These are phyloP conservation scores for Naematelia aurantialba DNA, from an alignment of 768 basidiomycete genomes.

Conservation along the genomic window DNA sequence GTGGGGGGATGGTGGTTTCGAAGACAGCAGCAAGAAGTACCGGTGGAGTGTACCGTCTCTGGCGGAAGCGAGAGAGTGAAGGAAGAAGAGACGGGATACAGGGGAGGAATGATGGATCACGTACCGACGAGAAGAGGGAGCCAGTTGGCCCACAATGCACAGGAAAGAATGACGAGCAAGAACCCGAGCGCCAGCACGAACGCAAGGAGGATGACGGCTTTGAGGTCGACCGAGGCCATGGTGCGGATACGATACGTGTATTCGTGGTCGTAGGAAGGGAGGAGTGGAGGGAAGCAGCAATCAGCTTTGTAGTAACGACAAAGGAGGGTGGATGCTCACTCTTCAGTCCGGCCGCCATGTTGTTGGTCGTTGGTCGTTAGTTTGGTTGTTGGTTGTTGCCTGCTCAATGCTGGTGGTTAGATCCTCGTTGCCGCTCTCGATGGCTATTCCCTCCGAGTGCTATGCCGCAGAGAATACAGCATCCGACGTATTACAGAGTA, in stretches of 20 bases:
- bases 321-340: slow-evolving; percentile 16
- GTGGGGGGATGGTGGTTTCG: neutral
- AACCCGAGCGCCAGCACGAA: slow-evolving; percentile 98
- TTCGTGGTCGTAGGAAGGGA: neutral
- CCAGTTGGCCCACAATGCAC: slow-evolving; percentile 96
- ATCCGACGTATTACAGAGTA: neutral
- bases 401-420: no score
- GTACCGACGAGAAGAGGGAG: slow-evolving; percentile 90
- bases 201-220: slow-evolving; percentile 92
- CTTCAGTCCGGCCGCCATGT: slow-evolving; percentile 44
- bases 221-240: neutral
- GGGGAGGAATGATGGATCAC: slow-evolving; percentile 17
- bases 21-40: no score
- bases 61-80: no score
- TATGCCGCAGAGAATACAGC: no score
- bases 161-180: slow-evolving; percentile 92
- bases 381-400: no score
- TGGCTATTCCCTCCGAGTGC: no score
- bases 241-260: neutral
- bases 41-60: no score
- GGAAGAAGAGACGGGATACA: neutral
- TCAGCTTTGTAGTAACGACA: neutral
- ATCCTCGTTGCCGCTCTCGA: no score
- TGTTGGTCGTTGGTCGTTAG: slow-evolving; percentile 11
- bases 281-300: slow-evolving; percentile 2